phyloP scores from a whole-genome alignment of 2,329 filamentous ascomycete genomes.

The Aureobasidium lini region DNA sequence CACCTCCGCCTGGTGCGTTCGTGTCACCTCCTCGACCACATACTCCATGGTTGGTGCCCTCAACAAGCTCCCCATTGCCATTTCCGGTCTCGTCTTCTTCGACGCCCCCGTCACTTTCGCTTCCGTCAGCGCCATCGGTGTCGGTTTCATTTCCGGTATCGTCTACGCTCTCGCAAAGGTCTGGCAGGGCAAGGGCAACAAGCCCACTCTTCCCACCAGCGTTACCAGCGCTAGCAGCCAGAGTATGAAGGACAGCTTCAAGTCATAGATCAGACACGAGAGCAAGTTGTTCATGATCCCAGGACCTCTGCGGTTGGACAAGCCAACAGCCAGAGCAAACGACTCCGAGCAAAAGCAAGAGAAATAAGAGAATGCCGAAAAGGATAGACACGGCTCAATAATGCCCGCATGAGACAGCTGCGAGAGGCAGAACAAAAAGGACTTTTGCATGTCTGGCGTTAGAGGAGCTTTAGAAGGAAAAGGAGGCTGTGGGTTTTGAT shows the following conservation, averaged over 20 bases:
- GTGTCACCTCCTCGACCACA: slow-evolving; percentile 92
- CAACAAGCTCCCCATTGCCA: slow-evolving; percentile 93
- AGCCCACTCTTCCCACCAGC: slow-evolving; percentile 42
- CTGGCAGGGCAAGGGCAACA: slow-evolving; percentile 45
- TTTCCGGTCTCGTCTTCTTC: slow-evolving; percentile 92
- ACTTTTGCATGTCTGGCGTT: slow-evolving; percentile 5
- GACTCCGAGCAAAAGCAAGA: neutral
- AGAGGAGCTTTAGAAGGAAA: neutral
- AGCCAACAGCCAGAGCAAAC: neutral
- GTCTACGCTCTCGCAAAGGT: slow-evolving; percentile 86
- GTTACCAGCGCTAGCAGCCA: slow-evolving; percentile 80
- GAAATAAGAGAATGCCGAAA: neutral
- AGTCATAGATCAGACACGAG: slow-evolving; percentile 42
- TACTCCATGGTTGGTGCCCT: slow-evolving; percentile 98
- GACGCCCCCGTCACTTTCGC: slow-evolving; percentile 86
- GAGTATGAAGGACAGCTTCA: slow-evolving; percentile 80
- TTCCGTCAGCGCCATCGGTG: slow-evolving; percentile 80
- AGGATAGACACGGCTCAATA: neutral
- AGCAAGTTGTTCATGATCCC: neutral
- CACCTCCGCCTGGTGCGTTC: slow-evolving; percentile 97
- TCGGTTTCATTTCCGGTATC: slow-evolving; percentile 87
- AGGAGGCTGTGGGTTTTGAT: neutral
- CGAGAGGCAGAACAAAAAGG: neutral
- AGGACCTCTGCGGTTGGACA: neutral
- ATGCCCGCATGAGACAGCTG: neutral